Percentiles rank a stretch among this genome's conserved stretches.
These are phyloP conservation scores for Blastobotrys arbuscula DNA, from an alignment of 1,139 yeast species.

Conservation along the genomic window DNA sequence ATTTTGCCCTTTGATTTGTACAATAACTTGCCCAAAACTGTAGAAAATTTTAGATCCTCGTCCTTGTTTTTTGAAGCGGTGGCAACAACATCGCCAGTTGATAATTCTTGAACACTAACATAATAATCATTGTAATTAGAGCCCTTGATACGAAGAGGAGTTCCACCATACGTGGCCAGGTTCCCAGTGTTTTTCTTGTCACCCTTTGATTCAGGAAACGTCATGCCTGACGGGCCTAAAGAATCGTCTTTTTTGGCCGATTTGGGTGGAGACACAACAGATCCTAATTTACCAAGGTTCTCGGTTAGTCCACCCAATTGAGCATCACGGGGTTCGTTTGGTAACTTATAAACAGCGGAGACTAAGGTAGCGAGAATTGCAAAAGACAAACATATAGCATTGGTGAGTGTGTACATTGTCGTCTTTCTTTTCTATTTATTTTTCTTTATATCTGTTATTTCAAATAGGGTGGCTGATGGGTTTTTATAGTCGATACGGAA, in stretches of 20 bases:
- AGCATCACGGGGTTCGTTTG: background rate
- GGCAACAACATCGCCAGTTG: background rate
- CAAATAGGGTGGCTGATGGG: too few species aligned
- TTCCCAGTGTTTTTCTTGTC: background rate
- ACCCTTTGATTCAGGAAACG: background rate
- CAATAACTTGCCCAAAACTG: background rate
- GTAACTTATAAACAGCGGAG: background rate
- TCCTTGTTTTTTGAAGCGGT: background rate
- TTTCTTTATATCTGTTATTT: too few species aligned
- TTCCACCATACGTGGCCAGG: background rate
- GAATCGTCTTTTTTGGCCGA: background rate
- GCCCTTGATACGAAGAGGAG: background rate
- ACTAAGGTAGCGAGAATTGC: background rate
- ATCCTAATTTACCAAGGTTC: background rate
- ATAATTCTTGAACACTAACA: background rate
- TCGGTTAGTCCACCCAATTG: background rate
- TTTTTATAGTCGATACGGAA: too few species aligned
- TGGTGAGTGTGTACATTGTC: background rate
- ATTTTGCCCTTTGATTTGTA: background rate
- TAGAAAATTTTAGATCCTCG: background rate
- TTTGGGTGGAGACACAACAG: background rate
- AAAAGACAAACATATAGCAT: background rate
- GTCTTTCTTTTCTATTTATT: too few species aligned
- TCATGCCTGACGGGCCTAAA: background rate
- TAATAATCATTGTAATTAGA: background rate